Conservation (phyloP, 2,329 filamentous ascomycete species). For the Neofusicoccum kwambonambiense region DNA sequence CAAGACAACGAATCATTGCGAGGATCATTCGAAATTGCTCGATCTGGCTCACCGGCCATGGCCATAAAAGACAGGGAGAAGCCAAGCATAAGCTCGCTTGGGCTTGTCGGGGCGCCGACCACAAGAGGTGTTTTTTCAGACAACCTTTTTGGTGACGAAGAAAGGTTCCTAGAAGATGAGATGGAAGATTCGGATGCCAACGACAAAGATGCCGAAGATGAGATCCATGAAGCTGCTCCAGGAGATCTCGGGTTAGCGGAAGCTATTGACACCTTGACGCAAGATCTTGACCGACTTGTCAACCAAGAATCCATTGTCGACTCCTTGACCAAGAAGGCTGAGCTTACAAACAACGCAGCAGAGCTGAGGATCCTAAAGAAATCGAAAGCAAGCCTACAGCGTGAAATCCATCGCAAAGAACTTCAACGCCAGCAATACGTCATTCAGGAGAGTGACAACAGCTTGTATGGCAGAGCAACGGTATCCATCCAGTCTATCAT, state of each 20-base stretch:
- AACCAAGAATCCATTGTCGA: slow-evolving; percentile 90
- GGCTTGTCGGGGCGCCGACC: slow-evolving; percentile 82
- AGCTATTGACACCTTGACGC: slow-evolving; percentile 82
- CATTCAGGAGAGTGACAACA: slow-evolving; percentile 96
- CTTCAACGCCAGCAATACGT: slow-evolving; percentile 96
- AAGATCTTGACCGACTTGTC: slow-evolving; percentile 83
- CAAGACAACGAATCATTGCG: slow-evolving; percentile 61
- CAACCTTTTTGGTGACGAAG: slow-evolving; percentile 87
- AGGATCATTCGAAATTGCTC: slow-evolving; percentile 60
- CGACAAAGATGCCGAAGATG: slow-evolving; percentile 67
- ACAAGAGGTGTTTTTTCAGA: slow-evolving; percentile 91
- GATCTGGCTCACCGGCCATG: slow-evolving; percentile 42
- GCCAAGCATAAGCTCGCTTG: slow-evolving; percentile 86
- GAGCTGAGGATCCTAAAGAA: slow-evolving; percentile 90
- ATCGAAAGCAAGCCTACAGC: slow-evolving; percentile 86
- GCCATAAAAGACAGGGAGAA: slow-evolving; percentile 56
- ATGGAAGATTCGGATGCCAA: slow-evolving; percentile 67
- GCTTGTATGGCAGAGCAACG: slow-evolving; percentile 85
- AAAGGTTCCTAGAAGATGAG: slow-evolving; percentile 82
- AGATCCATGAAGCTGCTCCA: slow-evolving; percentile 90
- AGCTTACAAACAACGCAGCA: slow-evolving; percentile 93
- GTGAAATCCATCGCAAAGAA: slow-evolving; percentile 91
- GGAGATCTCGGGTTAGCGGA: slow-evolving; percentile 92
- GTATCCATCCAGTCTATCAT: slow-evolving; percentile 91
- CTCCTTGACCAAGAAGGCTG: slow-evolving; percentile 87